A percentile compares a stretch with the other conserved stretches of the same genome.
phyloP scores from a whole-genome alignment of 352 stramenopile genomes.

The Thalassiosira livingstoniorum region DNA sequence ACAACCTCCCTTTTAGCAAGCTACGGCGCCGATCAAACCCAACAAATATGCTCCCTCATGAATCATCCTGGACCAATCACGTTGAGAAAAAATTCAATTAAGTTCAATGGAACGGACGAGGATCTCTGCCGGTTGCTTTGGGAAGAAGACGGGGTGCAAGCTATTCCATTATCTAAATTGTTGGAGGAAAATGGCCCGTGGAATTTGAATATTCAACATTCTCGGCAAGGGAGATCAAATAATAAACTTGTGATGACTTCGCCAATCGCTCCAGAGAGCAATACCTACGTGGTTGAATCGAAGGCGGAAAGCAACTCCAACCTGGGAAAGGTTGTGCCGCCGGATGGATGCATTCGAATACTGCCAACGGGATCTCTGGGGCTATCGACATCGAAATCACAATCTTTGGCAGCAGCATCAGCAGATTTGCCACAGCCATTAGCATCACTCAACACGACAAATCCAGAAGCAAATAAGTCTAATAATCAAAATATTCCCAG shows the following conservation, averaged over 20 bases:
- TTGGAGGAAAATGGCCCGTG: background rate
- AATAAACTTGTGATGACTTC: constrained; percentile 10
- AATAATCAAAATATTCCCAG: constrained; percentile 11
- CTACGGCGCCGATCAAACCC: constrained; percentile 46
- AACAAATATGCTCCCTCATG: constrained; percentile 48
- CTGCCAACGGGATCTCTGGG: constrained; percentile 21
- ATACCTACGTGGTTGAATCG: constrained; percentile 12
- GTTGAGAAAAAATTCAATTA: constrained; percentile 56
- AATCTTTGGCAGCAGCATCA: background rate
- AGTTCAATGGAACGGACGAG: constrained; percentile 47
- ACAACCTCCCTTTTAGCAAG: constrained; percentile 39
- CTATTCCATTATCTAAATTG: constrained; percentile 11
- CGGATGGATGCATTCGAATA: constrained; percentile 32
- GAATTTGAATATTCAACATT: background rate
- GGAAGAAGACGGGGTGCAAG: constrained; percentile 47
- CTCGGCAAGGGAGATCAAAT: background rate
- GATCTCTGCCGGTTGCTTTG: constrained; percentile 46
- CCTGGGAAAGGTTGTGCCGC: constrained; percentile 21
- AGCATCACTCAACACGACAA: background rate
- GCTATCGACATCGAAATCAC: constrained; percentile 7
- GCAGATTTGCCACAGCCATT: no score
- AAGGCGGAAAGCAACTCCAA: background rate
- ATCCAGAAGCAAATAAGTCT: no score
- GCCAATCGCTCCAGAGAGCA: constrained; percentile 1
- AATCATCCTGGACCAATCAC: constrained; percentile 66